phyloP scores from a whole-genome alignment of 768 basidiomycete genomes.

The Kwoniella sp. region DNA sequence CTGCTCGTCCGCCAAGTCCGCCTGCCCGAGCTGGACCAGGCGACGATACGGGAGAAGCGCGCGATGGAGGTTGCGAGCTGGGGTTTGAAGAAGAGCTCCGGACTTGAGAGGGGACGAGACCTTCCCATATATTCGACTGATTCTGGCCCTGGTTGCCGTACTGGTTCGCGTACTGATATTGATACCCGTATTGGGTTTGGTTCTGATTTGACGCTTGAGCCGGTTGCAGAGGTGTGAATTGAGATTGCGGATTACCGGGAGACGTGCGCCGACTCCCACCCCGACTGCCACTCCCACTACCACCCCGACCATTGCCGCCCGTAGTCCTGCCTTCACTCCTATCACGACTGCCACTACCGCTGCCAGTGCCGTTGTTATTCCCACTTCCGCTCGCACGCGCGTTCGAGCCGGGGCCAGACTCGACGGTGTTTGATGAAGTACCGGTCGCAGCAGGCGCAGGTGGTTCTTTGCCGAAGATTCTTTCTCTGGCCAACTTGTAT shows the following conservation, averaged over 20 bases:
- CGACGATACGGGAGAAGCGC: conserved; percentile 5
- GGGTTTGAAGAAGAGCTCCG: conserved; percentile 6
- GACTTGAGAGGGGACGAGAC: conserved; percentile 19
- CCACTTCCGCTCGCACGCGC: conserved; percentile 2
- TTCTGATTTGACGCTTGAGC: neutral
- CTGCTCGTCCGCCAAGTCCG: neutral
- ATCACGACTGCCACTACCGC: neutral
- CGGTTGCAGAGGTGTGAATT: neutral
- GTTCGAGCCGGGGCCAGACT: neutral
- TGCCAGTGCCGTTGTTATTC: neutral
- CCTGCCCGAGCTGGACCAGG: neutral
- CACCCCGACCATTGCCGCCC: neutral
- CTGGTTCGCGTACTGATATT: neutral
- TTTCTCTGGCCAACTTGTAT: conserved; percentile 45
- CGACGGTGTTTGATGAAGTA: neutral
- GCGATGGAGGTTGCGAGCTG: neutral
- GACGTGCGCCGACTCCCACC: neutral
- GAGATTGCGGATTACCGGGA: neutral
- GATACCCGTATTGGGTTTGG: neutral
- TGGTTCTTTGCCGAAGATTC: conserved; percentile 39
- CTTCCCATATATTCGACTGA: conserved; percentile 5
- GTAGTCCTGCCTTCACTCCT: neutral
- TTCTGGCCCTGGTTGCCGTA: neutral
- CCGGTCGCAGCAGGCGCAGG: neutral
- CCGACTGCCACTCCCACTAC: neutral